Evolutionary conservation across 805 yeast genomes (phyloP), one percentile per base, ranked within the genome.

Genomic region (Teunomyces barrocoloradensis): DNA sequence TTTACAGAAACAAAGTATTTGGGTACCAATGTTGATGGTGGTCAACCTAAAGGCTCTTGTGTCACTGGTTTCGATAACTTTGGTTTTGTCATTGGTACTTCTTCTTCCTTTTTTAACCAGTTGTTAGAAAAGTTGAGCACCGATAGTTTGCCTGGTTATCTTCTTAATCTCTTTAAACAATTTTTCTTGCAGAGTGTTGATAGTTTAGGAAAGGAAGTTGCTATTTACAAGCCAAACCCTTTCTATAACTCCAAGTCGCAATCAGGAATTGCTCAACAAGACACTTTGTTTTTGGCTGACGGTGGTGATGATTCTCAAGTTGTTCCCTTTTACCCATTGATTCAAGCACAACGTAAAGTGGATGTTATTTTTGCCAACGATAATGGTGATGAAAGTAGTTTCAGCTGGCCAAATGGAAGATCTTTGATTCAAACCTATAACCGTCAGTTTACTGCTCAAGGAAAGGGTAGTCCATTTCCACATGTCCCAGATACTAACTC

Each of bases 61-160:
- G 66, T 79, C 48, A 77, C 69, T 2, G 91, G 92, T 2, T 84
- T 77, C 49, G 96, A 90, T 64, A 88, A 88, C 56, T 84, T 87
- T 6, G 95, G 96, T 5, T 90, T 81, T 59, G 68, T 87, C 28
- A 71, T 88, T 68, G 96, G 95, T 33, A 84, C 96, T 5, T 87
- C 96, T 1, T 85, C 96, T 2, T 75, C 92, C 1, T 66, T 89
- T 42, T 89, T 89, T 73, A 89, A 87, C 61, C 82, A 81, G 71
- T 84, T 44, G 59, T 87, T 15, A 64, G 85, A 39, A 75, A 77
- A 53, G 63, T 86, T 48, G 82, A 85, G 5, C 20, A 37, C 9
- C 21, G 17, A 9, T 18, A 2, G 6, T 12, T 6, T 39, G 21
- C 34, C 43, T 5, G 27, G 43, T 13, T 28, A 21, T 13, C 43